Percentiles rank a stretch among this genome's conserved stretches.
Evolutionary conservation across 768 basidiomycete species (phyloP).

Genomic region (Trametes meyenii): DNA sequence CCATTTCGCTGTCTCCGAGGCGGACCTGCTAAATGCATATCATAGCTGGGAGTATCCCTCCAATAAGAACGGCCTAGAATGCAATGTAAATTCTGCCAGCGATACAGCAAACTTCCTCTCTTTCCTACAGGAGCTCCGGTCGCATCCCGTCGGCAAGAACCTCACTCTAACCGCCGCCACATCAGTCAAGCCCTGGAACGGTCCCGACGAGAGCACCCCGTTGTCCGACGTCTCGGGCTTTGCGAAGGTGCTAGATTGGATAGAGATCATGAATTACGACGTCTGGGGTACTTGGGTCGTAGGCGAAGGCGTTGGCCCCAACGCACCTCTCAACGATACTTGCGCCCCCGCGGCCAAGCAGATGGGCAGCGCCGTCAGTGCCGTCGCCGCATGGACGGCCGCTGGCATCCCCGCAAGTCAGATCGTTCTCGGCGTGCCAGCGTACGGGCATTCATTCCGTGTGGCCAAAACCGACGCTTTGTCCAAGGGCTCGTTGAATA

Average conservation of each 20-base stretch:
- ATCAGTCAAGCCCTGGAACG: slow-evolving; percentile 66
- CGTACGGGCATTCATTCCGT: slow-evolving; percentile 79
- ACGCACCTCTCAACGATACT: slow-evolving; percentile 79
- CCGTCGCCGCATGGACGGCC: slow-evolving; percentile 70
- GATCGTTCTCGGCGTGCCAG: slow-evolving; percentile 83
- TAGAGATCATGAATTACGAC: slow-evolving; percentile 76
- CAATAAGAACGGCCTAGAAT: slow-evolving; percentile 59
- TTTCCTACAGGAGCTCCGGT: slow-evolving; percentile 74
- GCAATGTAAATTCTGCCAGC: slow-evolving; percentile 61
- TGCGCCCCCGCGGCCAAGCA: slow-evolving; percentile 64
- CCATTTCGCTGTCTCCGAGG: background rate
- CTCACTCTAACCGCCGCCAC: slow-evolving; percentile 76
- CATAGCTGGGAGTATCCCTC: slow-evolving; percentile 86
- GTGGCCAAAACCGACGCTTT: slow-evolving; percentile 44
- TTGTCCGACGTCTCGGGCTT: slow-evolving; percentile 66
- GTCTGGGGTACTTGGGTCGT: slow-evolving; percentile 53
- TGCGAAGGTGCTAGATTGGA: slow-evolving; percentile 71
- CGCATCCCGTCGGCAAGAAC: slow-evolving; percentile 51
- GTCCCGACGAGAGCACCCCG: slow-evolving; percentile 52
- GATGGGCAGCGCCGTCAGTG: slow-evolving; percentile 74
- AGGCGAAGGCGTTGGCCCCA: slow-evolving; percentile 63
- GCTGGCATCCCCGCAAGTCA: slow-evolving; percentile 77
- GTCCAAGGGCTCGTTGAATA: slow-evolving; percentile 38
- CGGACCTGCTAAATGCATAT: background rate
- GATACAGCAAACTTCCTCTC: slow-evolving; percentile 81